A percentile compares a stretch with the other conserved stretches of the same genome.
Conservation (phyloP, 1,284 basidiomycete genomes). For the Malassezia dermatis region DNA sequence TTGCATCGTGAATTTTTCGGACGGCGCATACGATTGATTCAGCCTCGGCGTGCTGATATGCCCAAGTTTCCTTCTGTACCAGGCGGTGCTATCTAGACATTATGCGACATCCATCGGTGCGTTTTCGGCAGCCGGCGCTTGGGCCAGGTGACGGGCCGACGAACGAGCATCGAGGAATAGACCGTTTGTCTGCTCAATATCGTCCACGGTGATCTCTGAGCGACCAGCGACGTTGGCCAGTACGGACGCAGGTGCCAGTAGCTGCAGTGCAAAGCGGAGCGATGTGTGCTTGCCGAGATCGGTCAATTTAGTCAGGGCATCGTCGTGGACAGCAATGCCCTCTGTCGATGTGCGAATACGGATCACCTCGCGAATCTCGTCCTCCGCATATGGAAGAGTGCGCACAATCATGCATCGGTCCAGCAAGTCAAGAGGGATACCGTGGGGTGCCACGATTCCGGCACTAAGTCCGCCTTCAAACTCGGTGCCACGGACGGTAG, state of each 20-base stretch:
- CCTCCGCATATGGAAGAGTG: constrained; percentile 70
- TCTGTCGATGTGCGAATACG: constrained; percentile 77
- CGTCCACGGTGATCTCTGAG: constrained; percentile 68
- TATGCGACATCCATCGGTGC: constrained; percentile 16
- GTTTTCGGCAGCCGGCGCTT: not conserved
- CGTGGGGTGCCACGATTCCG: constrained; percentile 84
- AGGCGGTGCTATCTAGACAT: not conserved
- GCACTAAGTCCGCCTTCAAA: constrained; percentile 47
- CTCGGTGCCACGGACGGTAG: constrained; percentile 78
- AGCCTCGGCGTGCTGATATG: not conserved
- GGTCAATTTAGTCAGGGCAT: constrained; percentile 71
- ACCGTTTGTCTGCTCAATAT: constrained; percentile 71
- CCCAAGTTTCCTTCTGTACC: constrained; percentile 9
- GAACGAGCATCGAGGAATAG: constrained; percentile 84
- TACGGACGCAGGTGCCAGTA: constrained; percentile 85
- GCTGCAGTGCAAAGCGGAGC: constrained; percentile 79
- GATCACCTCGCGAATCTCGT: constrained; percentile 78
- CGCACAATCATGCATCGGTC: constrained; percentile 96
- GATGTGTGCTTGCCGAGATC: constrained; percentile 73
- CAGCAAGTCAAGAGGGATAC: constrained; percentile 82
- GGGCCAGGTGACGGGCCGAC: constrained; percentile 19
- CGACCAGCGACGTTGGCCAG: constrained; percentile 67
- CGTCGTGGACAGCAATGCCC: constrained; percentile 64
- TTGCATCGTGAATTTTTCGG: constrained; percentile 34
- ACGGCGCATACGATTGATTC: constrained; percentile 19